These are phyloP conservation scores for Fusarium tjaetaba DNA, from an alignment of 2,329 filamentous ascomycete genomes.

Conservation along the genomic window DNA sequence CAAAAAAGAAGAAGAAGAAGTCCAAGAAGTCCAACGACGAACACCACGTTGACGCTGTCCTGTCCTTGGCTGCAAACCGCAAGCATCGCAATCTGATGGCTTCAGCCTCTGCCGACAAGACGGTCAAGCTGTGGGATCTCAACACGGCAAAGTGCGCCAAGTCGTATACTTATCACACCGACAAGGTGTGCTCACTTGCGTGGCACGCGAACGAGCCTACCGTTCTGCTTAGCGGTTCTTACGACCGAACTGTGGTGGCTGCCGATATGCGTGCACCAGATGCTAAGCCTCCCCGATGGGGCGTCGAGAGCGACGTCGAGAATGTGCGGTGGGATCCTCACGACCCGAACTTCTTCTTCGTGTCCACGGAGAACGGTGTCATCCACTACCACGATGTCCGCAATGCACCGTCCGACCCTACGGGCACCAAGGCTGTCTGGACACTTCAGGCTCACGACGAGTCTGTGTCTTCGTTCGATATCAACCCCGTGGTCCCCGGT, in stretches of 20 bases:
- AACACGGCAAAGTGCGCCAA: conserved; percentile 93
- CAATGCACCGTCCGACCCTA: conserved; percentile 76
- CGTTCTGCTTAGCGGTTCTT: conserved; percentile 89
- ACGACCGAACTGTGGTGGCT: conserved; percentile 93
- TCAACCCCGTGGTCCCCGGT: conserved; percentile 89
- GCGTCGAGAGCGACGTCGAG: conserved; percentile 95
- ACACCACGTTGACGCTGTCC: conserved; percentile 93
- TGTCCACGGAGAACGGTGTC: conserved; percentile 90
- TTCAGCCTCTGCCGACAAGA: conserved; percentile 95
- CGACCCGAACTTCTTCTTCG: conserved; percentile 92
- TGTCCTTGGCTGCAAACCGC: conserved; percentile 90
- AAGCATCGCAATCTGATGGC: conserved; percentile 94
- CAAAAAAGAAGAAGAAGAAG: conserved; percentile 93
- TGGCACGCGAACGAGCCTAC: conserved; percentile 93
- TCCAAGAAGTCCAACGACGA: conserved; percentile 86
- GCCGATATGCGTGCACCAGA: conserved; percentile 96
- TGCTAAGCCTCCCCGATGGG: conserved; percentile 83
- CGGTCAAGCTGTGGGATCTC: conserved; percentile 97
- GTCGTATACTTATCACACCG: conserved; percentile 94
- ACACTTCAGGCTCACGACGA: conserved; percentile 95
- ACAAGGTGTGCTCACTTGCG: conserved; percentile 95
- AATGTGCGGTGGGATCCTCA: conserved; percentile 93
- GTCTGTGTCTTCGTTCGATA: conserved; percentile 89
- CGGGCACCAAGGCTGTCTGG: conserved; percentile 87
- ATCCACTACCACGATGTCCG: conserved; percentile 93